These are phyloP conservation scores for Paracoccidioides lutzii DNA, from an alignment of 2,329 filamentous ascomycete genomes.

Conservation along the genomic window DNA sequence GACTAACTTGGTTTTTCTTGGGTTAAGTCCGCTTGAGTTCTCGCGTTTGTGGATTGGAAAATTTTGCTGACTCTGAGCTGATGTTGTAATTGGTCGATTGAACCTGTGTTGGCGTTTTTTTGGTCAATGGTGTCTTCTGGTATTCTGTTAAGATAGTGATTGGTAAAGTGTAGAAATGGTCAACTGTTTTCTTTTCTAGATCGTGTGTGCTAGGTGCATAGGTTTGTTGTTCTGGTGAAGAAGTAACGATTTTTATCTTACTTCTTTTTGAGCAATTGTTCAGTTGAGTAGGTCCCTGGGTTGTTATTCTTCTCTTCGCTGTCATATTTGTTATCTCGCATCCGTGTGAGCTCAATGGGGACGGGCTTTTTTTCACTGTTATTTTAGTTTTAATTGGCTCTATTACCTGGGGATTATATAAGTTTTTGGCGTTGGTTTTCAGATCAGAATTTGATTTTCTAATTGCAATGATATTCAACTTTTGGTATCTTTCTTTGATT, in stretches of 20 bases:
- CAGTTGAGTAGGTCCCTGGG: too few species aligned
- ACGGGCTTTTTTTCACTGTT: neutral
- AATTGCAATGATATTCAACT: neutral
- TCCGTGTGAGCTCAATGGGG: neutral
- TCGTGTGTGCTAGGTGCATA: neutral
- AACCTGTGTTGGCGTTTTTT: too few species aligned
- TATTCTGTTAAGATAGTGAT: neutral
- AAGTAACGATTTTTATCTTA: neutral
- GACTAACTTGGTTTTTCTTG: neutral
- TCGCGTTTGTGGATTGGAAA: neutral
- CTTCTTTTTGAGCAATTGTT: neutral
- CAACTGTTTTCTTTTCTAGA: neutral
- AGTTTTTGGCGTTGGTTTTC: neutral
- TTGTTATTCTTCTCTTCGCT: neutral
- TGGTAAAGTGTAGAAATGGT: neutral
- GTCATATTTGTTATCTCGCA: neutral
- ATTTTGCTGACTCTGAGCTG: neutral
- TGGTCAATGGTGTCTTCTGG: neutral
- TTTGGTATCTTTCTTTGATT: too few species aligned
- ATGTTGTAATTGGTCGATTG: neutral
- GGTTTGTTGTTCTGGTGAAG: neutral
- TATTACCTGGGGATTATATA: neutral
- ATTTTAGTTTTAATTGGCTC: neutral
- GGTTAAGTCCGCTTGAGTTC: constrained; percentile 3
- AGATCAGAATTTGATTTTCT: neutral